Percentiles rank a stretch among this genome's conserved stretches.
Conservation (phyloP, 257 asterid species). For the Pogostemon cablin region DNA sequence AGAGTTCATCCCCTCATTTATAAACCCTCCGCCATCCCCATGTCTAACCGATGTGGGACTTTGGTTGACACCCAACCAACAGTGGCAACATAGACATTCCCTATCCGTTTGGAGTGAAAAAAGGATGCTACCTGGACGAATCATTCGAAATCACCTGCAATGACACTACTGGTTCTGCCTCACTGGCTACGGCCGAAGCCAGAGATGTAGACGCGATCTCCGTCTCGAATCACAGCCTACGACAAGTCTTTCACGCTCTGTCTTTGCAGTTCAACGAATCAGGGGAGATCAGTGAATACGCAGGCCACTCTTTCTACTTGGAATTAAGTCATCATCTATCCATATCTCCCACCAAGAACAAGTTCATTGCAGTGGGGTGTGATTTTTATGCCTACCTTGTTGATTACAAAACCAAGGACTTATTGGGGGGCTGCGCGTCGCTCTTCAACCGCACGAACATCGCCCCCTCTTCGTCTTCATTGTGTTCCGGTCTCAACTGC, state of each 20-base stretch:
- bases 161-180: conserved; percentile 1
- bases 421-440: conserved; percentile 34
- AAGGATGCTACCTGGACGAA: conserved; percentile 37
- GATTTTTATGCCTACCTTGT: conserved; percentile 35
- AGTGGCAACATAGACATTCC: conserved; percentile 31
- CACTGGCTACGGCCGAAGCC: not conserved
- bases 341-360: conserved; percentile 29
- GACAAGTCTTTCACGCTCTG: not conserved
- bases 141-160: conserved; percentile 36
- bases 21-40: no score
- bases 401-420: conserved; percentile 15
- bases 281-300: not conserved
- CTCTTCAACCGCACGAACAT: conserved; percentile 22
- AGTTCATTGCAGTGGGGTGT: conserved; percentile 38
- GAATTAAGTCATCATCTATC: not conserved
- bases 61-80: not conserved
- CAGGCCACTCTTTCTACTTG: not conserved
- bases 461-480: not conserved
- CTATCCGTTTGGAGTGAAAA: conserved; percentile 17
- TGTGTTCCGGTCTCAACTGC: not conserved
- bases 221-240: conserved; percentile 24
- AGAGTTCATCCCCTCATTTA: no score
- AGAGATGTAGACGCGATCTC: conserved; percentile 22
- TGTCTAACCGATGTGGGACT: no score
- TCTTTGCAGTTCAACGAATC: conserved; percentile 13